These are phyloP conservation scores for Oryza longistaminata DNA, from an alignment of 176 grass and related monocot species.

Conservation along the genomic window DNA sequence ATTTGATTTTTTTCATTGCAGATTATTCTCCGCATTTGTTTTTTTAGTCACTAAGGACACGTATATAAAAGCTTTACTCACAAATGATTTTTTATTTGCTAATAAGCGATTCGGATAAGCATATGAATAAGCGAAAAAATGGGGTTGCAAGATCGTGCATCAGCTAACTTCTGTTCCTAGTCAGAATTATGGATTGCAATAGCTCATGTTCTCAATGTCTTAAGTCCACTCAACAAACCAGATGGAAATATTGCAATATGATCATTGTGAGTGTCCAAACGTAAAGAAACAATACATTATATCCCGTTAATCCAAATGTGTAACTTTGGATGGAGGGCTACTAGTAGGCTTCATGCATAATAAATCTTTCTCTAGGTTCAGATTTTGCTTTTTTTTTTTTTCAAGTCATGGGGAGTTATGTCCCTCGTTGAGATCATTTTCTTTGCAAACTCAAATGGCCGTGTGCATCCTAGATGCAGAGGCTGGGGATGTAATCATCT, in stretches of 20 bases:
- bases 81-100: too few species aligned
- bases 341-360: background rate
- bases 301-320: background rate
- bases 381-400: background rate
- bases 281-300: background rate
- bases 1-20: too few species aligned
- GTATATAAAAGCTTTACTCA: too few species aligned
- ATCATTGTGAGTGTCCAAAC: background rate
- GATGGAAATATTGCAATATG: background rate
- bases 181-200: background rate
- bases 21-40: too few species aligned
- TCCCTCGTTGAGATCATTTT: background rate
- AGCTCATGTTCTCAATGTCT: background rate
- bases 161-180: background rate
- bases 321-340: background rate
- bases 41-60: too few species aligned
- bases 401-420: background rate
- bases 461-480: background rate
- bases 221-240: slow-evolving; percentile 1
- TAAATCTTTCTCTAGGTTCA: background rate
- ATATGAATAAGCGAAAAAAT: too few species aligned
- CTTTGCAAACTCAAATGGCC: background rate
- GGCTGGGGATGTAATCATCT: background rate
- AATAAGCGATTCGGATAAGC: too few species aligned
- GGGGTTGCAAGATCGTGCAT: background rate